Base-by-base conservation (phyloP, 371 early-diverging fungal genomes). In the Mucor velutinosus region DNA sequence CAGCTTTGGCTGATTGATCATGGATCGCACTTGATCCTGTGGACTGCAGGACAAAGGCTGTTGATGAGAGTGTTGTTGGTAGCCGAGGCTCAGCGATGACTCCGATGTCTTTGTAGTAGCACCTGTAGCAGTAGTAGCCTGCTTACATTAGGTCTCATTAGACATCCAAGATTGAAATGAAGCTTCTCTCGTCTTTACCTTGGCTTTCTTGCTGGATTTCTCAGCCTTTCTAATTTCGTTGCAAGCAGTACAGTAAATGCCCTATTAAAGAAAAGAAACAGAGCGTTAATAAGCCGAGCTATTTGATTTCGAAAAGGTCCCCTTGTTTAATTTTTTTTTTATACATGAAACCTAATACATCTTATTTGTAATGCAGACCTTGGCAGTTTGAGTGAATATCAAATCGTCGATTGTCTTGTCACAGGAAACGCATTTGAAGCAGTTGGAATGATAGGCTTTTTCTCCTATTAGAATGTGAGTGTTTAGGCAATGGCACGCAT, bases 381-480 rank as follows among this genome's bases (percentile, higher is more conserved):
- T 89, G 70, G 84, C 87, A 41, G 93, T 93, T 78, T 92, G 91
- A 59, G 92, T 92, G 78, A 89, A 94, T n/a, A 91, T 87, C 59
- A 92, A 81, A 69, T 92, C 92, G 33, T 88, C 88, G 60, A 93
- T 93, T 60, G 83, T 86, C 56, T 87, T 75, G 53, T 85, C 77
- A 71, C 93, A 94, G 62, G 86, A 86, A 8, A 82, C 76, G 70
- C 94, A 95, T 15, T 90, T 80, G 73, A 95, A 95, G 70, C 94
- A 95, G 39, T 85, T 88, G 5, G 89, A 85, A 66, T 95, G 95
- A 75, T 93, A 95, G 7, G 94, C 89, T 43, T 91, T 92, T 25
- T 92, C 89, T 7, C 89, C 92, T 90, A 66, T 21, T 63, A 11
- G 19, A 32, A 11, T 51, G 27, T 53, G 23, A 41, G 41, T 17